phyloP scores from a whole-genome alignment of 179 eudicot species.

The Amaranthus tricolor region DNA sequence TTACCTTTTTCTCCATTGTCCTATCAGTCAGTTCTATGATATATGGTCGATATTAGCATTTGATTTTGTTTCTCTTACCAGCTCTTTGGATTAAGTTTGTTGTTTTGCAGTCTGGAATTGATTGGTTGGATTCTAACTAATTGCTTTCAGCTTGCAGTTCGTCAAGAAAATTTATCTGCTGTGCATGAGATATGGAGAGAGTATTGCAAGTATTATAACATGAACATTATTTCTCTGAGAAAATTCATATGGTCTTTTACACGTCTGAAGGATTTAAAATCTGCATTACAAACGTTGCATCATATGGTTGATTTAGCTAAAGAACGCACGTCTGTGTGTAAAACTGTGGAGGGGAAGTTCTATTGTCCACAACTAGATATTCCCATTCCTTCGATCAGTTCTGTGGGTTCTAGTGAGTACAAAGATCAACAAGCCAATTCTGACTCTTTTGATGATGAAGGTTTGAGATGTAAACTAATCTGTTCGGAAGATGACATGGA shows the following conservation, averaged over 20 bases:
- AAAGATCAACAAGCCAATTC: constrained; percentile 27
- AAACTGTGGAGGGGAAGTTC: constrained; percentile 41
- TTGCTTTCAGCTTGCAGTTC: constrained; percentile 88
- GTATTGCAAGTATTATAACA: constrained; percentile 45
- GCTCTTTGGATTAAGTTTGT: neutral
- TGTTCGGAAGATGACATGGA: constrained; percentile 21
- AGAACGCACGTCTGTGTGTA: constrained; percentile 35
- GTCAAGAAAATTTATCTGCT: constrained; percentile 64
- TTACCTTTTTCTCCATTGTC: neutral
- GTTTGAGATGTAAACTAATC: constrained; percentile 12
- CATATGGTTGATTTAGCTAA: constrained; percentile 57
- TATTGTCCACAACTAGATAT: constrained; percentile 50
- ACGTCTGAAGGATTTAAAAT: constrained; percentile 55
- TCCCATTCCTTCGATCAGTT: constrained; percentile 55
- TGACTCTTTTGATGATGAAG: constrained; percentile 28
- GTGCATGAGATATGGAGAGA: constrained; percentile 81
- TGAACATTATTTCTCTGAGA: constrained; percentile 53
- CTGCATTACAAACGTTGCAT: constrained; percentile 67
- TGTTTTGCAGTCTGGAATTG: constrained; percentile 12
- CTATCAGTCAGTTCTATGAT: neutral
- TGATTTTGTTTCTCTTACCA: no score
- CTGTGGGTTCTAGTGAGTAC: constrained; percentile 24
- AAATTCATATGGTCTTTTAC: constrained; percentile 72
- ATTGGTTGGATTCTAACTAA: constrained; percentile 21
- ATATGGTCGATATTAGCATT: constrained; percentile 1